Percentiles rank a stretch among this genome's conserved stretches.
Conservation (phyloP, 768 basidiomycete species). For the Baorangia bicolor region DNA sequence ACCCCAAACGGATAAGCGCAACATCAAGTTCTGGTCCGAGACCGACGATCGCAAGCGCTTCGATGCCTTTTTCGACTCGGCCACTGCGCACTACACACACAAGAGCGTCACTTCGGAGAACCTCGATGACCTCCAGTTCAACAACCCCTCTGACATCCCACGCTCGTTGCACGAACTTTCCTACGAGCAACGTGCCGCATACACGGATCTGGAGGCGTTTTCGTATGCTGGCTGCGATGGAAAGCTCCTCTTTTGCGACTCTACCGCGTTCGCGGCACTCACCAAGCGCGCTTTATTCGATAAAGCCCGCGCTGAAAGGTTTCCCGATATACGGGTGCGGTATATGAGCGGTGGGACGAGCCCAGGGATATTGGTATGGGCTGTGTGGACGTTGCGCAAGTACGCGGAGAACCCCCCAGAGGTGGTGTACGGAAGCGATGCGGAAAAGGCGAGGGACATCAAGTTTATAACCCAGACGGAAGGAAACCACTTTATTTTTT, state of each 20-base stretch:
- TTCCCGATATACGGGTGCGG: slow-evolving; percentile 17
- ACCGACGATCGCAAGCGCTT: slow-evolving; percentile 11
- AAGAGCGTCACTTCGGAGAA: slow-evolving; percentile 17
- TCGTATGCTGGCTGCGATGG: slow-evolving; percentile 6
- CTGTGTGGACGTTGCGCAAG: slow-evolving; percentile 13
- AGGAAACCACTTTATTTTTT: slow-evolving; percentile 27
- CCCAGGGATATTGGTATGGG: slow-evolving; percentile 7
- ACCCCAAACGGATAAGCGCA: background rate
- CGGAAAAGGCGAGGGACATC: slow-evolving; percentile 24
- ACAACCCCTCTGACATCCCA: slow-evolving; percentile 1
- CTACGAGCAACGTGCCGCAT: slow-evolving; percentile 8
- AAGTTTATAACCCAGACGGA: slow-evolving; percentile 10
- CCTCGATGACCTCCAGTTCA: slow-evolving; percentile 17
- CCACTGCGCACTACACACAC: slow-evolving; percentile 15
- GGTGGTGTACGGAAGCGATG: slow-evolving; percentile 9
- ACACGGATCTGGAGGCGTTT: slow-evolving; percentile 9
- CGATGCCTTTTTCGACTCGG: slow-evolving; percentile 17
- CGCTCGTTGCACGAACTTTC: slow-evolving; percentile 15
- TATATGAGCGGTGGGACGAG: slow-evolving; percentile 19
- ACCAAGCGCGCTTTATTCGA: slow-evolving; percentile 19
- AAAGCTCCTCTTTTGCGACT: slow-evolving; percentile 13
- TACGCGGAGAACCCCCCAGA: slow-evolving; percentile 4
- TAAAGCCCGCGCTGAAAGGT: slow-evolving; percentile 4
- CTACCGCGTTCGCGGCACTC: slow-evolving; percentile 3
- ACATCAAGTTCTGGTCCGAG: background rate